Conservation (phyloP, 2,329 filamentous ascomycete genomes). For the Cercospora janseana region DNA sequence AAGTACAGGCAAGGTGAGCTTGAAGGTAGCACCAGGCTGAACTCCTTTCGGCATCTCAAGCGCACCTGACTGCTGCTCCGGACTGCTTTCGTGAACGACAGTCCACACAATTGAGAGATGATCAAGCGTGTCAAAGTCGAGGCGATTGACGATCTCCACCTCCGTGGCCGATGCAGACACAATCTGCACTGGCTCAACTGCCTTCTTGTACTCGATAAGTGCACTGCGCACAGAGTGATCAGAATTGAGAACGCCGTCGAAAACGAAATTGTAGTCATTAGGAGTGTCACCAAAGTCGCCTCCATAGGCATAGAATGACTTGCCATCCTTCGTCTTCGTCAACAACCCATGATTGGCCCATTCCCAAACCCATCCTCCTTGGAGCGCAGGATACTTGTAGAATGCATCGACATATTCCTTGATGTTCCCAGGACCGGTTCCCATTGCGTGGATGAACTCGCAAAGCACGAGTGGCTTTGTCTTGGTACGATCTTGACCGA, state of each 20-base stretch:
- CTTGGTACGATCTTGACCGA: constrained; percentile 42
- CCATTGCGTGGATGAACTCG: constrained; percentile 64
- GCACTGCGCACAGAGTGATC: constrained; percentile 45
- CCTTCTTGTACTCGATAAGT: constrained; percentile 46
- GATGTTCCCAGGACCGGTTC: constrained; percentile 68
- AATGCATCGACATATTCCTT: constrained; percentile 67
- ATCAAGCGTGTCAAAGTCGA: constrained; percentile 40
- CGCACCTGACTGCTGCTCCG: not conserved
- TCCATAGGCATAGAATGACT: constrained; percentile 45
- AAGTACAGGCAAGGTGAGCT: constrained; percentile 22
- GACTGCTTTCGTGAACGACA: constrained; percentile 21
- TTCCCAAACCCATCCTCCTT: constrained; percentile 58
- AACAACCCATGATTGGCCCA: constrained; percentile 48
- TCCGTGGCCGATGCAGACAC: constrained; percentile 21
- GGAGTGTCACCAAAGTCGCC: constrained; percentile 46
- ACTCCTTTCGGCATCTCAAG: constrained; percentile 20
- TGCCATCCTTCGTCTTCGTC: constrained; percentile 41
- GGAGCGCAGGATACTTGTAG: constrained; percentile 58
- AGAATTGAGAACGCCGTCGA: constrained; percentile 46
- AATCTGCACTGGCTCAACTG: constrained; percentile 43
- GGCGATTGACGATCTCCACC: constrained; percentile 30
- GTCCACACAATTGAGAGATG: constrained; percentile 33
- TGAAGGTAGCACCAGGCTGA: constrained; percentile 21
- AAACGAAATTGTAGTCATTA: constrained; percentile 46
- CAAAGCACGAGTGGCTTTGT: constrained; percentile 58